Conservation (phyloP, 169 alveolate species). For the Plasmodium yoelii region DNA sequence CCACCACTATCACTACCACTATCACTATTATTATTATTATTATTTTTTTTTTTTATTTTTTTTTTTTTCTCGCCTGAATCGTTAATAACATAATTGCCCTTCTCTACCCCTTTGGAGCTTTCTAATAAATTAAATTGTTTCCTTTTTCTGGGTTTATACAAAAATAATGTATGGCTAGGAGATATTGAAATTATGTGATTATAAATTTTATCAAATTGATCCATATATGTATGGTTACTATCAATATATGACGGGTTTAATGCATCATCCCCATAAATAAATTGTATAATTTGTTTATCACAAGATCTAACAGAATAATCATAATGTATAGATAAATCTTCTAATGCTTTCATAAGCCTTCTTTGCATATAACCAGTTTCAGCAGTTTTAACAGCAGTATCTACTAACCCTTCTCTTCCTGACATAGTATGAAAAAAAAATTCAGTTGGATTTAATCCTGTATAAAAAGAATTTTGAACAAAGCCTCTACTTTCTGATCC, state of each 20-base stretch:
- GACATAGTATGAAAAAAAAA: slow-evolving; percentile 99
- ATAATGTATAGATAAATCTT: slow-evolving; percentile 96
- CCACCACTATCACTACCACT: too few relatives aligned
- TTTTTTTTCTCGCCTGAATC: too few relatives aligned
- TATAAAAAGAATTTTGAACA: slow-evolving; percentile 96
- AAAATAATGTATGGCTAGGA: slow-evolving; percentile 23
- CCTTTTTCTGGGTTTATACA: neutral
- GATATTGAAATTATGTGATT: slow-evolving; percentile 50
- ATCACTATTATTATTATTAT: too few relatives aligned
- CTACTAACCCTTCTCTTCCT: slow-evolving; percentile 99
- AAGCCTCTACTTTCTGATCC: slow-evolving; percentile 98
- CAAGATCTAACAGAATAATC: slow-evolving; percentile 97
- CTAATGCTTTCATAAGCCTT: slow-evolving; percentile 97
- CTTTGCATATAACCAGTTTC: slow-evolving; percentile 99
- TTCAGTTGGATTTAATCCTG: slow-evolving; percentile 96
- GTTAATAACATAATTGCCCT: too few relatives aligned
- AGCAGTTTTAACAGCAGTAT: slow-evolving; percentile 99
- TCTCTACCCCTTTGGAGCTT: too few relatives aligned
- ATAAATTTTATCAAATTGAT: slow-evolving; percentile 52
- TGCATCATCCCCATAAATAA: slow-evolving; percentile 99
- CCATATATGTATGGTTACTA: slow-evolving; percentile 37
- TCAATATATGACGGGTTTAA: slow-evolving; percentile 89
- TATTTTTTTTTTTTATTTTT: too few relatives aligned
- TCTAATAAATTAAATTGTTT: too few relatives aligned
- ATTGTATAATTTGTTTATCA: slow-evolving; percentile 96